phyloP scores from a whole-genome alignment of 306 rosid species.

The Vachellia pachyceras region DNA sequence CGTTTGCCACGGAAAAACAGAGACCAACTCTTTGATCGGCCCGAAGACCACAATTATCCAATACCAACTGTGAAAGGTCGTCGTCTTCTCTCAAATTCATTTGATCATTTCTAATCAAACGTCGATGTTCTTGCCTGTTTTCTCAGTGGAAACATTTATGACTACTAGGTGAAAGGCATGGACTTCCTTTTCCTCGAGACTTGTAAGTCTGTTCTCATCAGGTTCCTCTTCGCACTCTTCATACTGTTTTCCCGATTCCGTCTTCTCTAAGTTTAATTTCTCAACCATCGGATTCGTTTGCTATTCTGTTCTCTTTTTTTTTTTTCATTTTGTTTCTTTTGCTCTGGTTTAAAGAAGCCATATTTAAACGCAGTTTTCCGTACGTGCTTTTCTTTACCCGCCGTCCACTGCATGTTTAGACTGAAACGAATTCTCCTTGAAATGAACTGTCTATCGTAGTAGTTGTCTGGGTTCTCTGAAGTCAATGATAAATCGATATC shows the following conservation, averaged over 20 bases:
- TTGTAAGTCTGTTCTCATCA: not conserved
- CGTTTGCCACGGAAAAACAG: not conserved
- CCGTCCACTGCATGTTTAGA: constrained; percentile 14
- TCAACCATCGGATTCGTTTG: not conserved
- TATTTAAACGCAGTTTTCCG: constrained; percentile 20
- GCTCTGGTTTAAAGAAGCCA: not conserved
- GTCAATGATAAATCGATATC: not conserved
- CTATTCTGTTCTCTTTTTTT: not conserved
- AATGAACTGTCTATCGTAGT: not conserved
- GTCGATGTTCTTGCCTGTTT: not conserved
- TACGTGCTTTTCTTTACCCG: not conserved
- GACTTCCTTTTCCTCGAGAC: not conserved
- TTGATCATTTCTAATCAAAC: not conserved
- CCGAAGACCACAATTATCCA: constrained; percentile 5
- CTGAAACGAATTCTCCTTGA: not conserved
- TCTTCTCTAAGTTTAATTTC: not conserved
- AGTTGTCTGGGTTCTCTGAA: constrained; percentile 15
- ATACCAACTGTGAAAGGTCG: constrained; percentile 36
- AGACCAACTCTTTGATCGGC: not conserved
- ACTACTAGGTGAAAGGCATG: constrained; percentile 14
- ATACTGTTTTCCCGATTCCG: not conserved
- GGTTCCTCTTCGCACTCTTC: constrained; percentile 5
- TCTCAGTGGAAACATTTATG: not conserved
- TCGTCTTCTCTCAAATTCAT: constrained; percentile 14
- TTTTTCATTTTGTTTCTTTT: not conserved